Base-by-base conservation (phyloP, 768 basidiomycete genomes). In the Tylopilus plumbeoviolaceoides region DNA sequence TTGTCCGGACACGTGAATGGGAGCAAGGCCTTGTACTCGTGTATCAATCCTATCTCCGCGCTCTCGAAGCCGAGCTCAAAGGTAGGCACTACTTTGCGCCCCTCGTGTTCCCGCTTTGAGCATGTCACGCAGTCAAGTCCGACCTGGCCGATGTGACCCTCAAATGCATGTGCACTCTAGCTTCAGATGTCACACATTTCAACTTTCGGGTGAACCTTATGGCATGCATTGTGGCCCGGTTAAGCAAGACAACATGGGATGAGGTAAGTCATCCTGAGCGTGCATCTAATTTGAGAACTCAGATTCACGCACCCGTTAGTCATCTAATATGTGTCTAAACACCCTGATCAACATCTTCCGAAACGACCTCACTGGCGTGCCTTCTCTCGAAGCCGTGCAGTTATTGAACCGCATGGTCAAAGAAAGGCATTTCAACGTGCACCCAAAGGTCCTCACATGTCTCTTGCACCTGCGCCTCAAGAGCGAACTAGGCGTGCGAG, bases 371-470 rank as follows among this genome's bases (percentile, higher is more conserved):
- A 87, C 88, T 11, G 93, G 94, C 17, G 71, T 73, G 10, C 77
- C 89, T 44, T 97, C 97, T 5, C 79, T 98, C 52, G 92, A 97
- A 67, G 74, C 86, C 52, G 91, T 98, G 39, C 89, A 94, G 42
- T 75, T 98, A 36, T 71, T 99, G 57, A 94, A 97, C 60, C 84
- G 94, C 54, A 98, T 98, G 90, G 82, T 97, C 67, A 98, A 95
- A 69, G 95, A 97, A 65, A 84, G 85, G 30, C 82, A 83, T 58
- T 99, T 90, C 73, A 84, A 86, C 58, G 84, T 98, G 39, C 88
- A 95, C 63, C 91, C 95, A 9, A 85, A 90, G 54, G 89, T 94
- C 43, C 78, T 98, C 43, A 81, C 85, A 14, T 91, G 89, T 66
- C 80, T 99, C 4, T 76, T 91, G 48, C 80, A 90, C 62, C 78